A percentile compares a stretch with the other conserved stretches of the same genome.
Conservation (phyloP, 495 filamentous ascomycete species). For the Xylaria telfairii region DNA sequence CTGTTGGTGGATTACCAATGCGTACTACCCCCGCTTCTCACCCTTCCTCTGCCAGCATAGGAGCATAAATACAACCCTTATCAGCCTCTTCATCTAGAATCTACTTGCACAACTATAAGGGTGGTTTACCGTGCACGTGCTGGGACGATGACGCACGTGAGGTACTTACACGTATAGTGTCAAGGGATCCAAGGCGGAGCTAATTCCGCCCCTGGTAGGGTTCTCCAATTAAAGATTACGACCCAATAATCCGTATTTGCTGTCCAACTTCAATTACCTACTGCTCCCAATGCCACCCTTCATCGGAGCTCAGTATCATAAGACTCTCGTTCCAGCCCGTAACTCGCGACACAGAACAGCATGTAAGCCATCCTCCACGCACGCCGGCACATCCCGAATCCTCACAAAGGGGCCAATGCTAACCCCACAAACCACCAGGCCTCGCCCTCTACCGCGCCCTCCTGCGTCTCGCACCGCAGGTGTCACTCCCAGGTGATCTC, state of each 20-base stretch:
- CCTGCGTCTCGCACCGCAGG: slow-evolving; percentile 61
- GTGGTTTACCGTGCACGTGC: neutral
- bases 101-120: neutral
- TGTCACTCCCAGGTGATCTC: slow-evolving; percentile 53
- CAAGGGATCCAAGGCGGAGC: neutral
- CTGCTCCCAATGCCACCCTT: slow-evolving; percentile 14
- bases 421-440: slow-evolving; percentile 50
- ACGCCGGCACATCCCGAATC: neutral
- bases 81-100: neutral
- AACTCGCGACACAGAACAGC: slow-evolving; percentile 66
- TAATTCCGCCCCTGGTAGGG: slow-evolving; percentile 15
- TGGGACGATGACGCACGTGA: neutral
- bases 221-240: slow-evolving; percentile 1
- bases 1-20: neutral
- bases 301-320: neutral
- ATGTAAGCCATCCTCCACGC: slow-evolving; percentile 54
- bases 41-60: neutral
- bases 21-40: neutral
- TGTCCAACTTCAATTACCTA: neutral
- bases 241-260: neutral
- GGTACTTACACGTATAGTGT: neutral
- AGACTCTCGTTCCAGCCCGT: slow-evolving; percentile 53
- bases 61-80: neutral
- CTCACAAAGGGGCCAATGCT: neutral
- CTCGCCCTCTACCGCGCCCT: slow-evolving; percentile 77